A percentile compares a stretch with the other conserved stretches of the same genome.
These are phyloP conservation scores for Sesbania bispinosa DNA, from an alignment of 306 rosid genomes.

Conservation along the genomic window DNA sequence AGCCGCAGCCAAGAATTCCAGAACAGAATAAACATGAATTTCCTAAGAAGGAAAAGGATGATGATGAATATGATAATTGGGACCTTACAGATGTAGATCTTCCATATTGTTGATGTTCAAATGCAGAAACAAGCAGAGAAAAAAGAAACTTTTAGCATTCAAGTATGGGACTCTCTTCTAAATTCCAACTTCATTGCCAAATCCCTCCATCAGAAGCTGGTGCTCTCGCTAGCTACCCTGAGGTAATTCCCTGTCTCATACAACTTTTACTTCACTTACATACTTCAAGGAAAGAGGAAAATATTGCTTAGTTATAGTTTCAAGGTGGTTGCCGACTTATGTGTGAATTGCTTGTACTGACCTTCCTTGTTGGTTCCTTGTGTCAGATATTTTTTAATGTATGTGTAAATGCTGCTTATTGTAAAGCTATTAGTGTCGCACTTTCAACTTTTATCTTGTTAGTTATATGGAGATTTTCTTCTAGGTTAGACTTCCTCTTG, in stretches of 20 bases:
- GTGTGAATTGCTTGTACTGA: background rate
- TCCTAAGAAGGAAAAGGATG: background rate
- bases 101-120: conserved; percentile 25
- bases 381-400: background rate
- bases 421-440: background rate
- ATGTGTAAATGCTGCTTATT: background rate
- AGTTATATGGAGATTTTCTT: background rate
- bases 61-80: conserved; percentile 31
- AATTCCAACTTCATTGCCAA: background rate
- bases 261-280: background rate
- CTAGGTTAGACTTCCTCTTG: background rate
- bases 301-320: background rate
- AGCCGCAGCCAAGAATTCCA: conserved; percentile 2
- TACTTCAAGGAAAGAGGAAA: background rate
- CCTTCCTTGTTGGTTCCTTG: background rate
- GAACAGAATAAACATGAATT: background rate
- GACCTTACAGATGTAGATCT: conserved; percentile 29
- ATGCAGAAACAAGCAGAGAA: background rate
- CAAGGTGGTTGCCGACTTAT: background rate
- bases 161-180: background rate
- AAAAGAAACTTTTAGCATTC: background rate
- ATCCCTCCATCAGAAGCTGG: background rate
- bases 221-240: background rate
- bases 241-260: background rate
- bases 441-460: background rate